A percentile compares a stretch with the other conserved stretches of the same genome.
phyloP scores from a whole-genome alignment of 1,284 basidiomycete species.

The Gomphus bonarii region DNA sequence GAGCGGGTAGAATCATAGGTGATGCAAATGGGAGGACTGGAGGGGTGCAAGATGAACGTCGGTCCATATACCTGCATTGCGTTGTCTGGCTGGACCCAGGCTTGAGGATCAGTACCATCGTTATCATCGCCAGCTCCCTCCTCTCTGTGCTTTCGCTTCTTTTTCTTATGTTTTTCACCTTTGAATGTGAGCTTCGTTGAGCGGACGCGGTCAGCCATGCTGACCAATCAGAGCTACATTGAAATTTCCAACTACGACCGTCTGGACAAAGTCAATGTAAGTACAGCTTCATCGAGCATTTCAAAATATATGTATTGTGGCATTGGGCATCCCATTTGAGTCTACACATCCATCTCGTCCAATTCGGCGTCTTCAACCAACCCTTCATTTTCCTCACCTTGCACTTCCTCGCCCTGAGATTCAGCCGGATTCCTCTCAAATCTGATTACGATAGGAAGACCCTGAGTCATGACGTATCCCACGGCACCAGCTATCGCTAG shows the following conservation, averaged over 20 bases:
- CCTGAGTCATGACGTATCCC: constrained; percentile 13
- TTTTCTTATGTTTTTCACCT: constrained; percentile 71
- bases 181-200: constrained; percentile 77
- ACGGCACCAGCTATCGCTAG: constrained; percentile 20
- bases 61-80: constrained; percentile 72
- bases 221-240: not conserved
- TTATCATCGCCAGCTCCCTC: constrained; percentile 35
- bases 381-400: constrained; percentile 13
- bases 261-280: no score
- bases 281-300: no score
- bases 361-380: constrained; percentile 12
- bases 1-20: constrained; percentile 72
- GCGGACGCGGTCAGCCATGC: constrained; percentile 44
- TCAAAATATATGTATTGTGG: no score
- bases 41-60: constrained; percentile 71
- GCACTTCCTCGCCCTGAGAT: constrained; percentile 20
- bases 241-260: not conserved
- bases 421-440: constrained; percentile 8
- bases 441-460: constrained; percentile 10
- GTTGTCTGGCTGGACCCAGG: constrained; percentile 69
- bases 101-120: constrained; percentile 55
- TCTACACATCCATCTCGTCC: constrained; percentile 2
- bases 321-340: not conserved
- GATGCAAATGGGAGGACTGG: constrained; percentile 64
- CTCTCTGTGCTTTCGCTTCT: constrained; percentile 58